phyloP scores from a whole-genome alignment of 1,139 yeast genomes.

The Hansenula sp. region DNA sequence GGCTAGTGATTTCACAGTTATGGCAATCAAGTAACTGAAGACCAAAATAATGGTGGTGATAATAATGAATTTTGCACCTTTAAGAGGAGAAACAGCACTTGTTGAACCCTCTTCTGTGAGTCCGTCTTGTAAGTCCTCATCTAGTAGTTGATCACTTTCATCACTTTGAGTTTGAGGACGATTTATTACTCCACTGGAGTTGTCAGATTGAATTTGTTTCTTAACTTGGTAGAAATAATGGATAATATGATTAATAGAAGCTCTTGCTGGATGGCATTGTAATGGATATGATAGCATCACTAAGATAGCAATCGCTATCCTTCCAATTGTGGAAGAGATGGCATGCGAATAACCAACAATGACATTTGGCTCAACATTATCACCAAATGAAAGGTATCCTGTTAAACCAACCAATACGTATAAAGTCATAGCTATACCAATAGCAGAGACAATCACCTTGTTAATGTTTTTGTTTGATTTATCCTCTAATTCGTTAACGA shows the following conservation, averaged over 20 bases:
- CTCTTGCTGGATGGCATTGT: conserved; percentile 78
- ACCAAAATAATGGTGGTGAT: conserved; percentile 64
- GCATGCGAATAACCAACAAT: conserved; percentile 67
- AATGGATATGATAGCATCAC: conserved; percentile 69
- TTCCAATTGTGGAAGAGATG: conserved; percentile 57
- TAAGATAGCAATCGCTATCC: conserved; percentile 65
- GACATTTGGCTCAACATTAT: conserved; percentile 59
- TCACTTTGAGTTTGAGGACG: conserved; percentile 3
- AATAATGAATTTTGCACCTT: conserved; percentile 46
- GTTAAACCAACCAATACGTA: conserved; percentile 60
- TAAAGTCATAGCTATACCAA: conserved; percentile 51
- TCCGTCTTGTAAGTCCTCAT: conserved; percentile 21
- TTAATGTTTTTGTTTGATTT: conserved; percentile 50
- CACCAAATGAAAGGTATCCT: conserved; percentile 72
- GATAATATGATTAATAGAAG: conserved; percentile 65
- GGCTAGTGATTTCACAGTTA: conserved; percentile 73
- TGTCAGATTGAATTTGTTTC: conserved; percentile 11
- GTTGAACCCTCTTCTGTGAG: conserved; percentile 28
- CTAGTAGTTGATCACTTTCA: conserved; percentile 12
- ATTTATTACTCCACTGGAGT: conserved; percentile 1
- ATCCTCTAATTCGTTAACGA: conserved; percentile 60
- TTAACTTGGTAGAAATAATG: conserved; percentile 32
- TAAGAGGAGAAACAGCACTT: conserved; percentile 22
- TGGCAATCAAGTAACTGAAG: conserved; percentile 68
- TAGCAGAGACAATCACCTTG: conserved; percentile 50